Evolutionary conservation across 2,329 filamentous ascomycete genomes (phyloP), one percentile per base, ranked within the genome.

Genomic region (Phoma sp.): DNA sequence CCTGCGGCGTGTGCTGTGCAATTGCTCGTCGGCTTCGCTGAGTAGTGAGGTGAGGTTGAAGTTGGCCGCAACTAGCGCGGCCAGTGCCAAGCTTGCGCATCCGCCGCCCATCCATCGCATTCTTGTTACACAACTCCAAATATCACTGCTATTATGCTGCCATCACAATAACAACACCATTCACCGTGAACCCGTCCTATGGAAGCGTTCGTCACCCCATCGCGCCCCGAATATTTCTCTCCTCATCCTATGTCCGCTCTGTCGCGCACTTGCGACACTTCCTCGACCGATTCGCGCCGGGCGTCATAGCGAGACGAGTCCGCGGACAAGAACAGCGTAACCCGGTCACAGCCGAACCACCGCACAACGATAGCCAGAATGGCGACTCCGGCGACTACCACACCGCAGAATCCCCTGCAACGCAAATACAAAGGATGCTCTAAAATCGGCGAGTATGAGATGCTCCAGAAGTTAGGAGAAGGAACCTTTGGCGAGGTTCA

Each of bases 401-500:
- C 65, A 79, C 71, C 83, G 82, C 55, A 80, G 80, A 42, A 79
- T 77, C 68, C 77, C 76, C 55, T 74, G 62, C 71, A 83, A 75
- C 71, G 79, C 74, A 68, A 88, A 61, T 99, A 96, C 74, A 81
- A 82, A 47, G 95, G 95, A 58, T 97, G 93, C 80, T 95, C 92
- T 43, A 86, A 85, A 68, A 92, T 96, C 62, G 79, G 80, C 64
- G 89, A 92, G 63, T 96, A 95, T 73, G 89, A 93, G 64, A 79
- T 95, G 33, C 78, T 89, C 63, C 86, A 86, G 47, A 96, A 96
- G 77, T 84, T 99, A 51, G 93, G 93, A 64, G 93, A 98, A 75
- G 93, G 93, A 57, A 98, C 93, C 22, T 98, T 98, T 78, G 93
- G 93, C 63, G 92, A 98, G 78, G 95, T 98, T 35, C 91, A 96